Evolutionary conservation across 805 yeast genomes (phyloP), one percentile per base, ranked within the genome.

Genomic region (Candida caryicola): DNA sequence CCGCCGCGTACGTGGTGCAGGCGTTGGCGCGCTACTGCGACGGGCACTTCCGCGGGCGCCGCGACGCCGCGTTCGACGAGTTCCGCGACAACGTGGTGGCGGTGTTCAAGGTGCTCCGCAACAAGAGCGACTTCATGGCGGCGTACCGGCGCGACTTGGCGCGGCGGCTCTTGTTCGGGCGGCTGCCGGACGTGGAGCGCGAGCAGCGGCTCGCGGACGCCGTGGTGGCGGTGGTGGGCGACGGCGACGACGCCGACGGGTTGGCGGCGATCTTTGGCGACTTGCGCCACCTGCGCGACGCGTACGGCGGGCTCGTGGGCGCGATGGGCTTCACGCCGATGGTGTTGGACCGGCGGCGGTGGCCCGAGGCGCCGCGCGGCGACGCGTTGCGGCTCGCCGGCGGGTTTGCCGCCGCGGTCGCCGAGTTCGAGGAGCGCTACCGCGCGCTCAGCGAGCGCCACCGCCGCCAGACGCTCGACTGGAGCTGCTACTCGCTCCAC

Each of bases 401-500:
- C 0, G 29, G 39, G 1, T 48, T 67, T 14, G 27, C 39, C 6
- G 29, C 23, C 4, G 25, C 49, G 1, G 35, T 69, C 10, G 44
- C 45, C 13, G 42, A 44, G 7, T 65, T 64, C 33, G 44, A 50
- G 5, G 41, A 38, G 2, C 26, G 40, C 4, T 64, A 61, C 38
- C 41, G 48, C 15, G 34, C 29, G 5, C 36, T 42, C 14, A 53
- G 53, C 18, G 59, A 52, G 9, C 52, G 52, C 18, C 43, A 45
- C 26, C 49, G 54, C 31, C 51, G 46, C 30, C 62, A 57, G 37
- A 52, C 38, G 3, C 51, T 71, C 12, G 66, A 70, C 41, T 73
- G 78, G 79, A 58, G 55, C 23, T 56, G 53, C 36, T 65, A 59
- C 34, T 57, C 66, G 13, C 51, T 73, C 13, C 77, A 74, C 36